Base-by-base conservation (phyloP, 2,329 filamentous ascomycete species). In the Cercospora berteroae region DNA sequence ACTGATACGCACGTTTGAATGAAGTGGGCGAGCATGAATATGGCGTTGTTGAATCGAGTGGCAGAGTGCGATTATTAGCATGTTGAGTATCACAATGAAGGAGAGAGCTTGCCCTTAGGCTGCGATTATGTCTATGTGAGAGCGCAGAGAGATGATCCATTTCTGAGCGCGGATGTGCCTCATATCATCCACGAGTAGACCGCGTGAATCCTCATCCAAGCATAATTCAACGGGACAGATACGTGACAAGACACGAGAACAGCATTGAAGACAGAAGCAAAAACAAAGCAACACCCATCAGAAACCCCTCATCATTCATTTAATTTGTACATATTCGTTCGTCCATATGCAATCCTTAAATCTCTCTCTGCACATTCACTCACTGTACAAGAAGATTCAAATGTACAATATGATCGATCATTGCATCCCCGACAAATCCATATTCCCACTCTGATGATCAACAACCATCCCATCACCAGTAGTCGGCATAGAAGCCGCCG, bases 401-500 rank as follows among this genome's bases (percentile, higher is more conserved):
- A 50, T 10, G 18, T 18, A 50, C n/a, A 50, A 42, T 13, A 36
- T 42, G n/a, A n/a, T n/a, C n/a, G 27, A 36, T 57, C 27, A 58
- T 58, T 33, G 55, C 55, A 58, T 18, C 27, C 55, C 55, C 16
- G 55, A 58, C 61, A 63, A 12, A 42, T 64, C 61, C 61, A 64
- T 25, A 20, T 25, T 64, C 50, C 48, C 50, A n/a, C 52, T 50
- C 33, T 64, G 50, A 36, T 63, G 60, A 44, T 64, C 61, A 23
- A 52, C 60, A 27, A 42, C 16, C 50, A 64, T 57, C 1, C 61
- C 61, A 42, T 57, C 61, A 58, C 48, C 50, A 25, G 67, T 31
- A 8, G 29, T 70, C 58, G 71, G 72, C 23, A 71, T n/a, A 39
- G 36, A 71, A 13, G 69, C 65, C n/a, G 68, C 57, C 57, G 73